phyloP scores from a whole-genome alignment of 306 rosid species.

The Cicer pinnatifidum region DNA sequence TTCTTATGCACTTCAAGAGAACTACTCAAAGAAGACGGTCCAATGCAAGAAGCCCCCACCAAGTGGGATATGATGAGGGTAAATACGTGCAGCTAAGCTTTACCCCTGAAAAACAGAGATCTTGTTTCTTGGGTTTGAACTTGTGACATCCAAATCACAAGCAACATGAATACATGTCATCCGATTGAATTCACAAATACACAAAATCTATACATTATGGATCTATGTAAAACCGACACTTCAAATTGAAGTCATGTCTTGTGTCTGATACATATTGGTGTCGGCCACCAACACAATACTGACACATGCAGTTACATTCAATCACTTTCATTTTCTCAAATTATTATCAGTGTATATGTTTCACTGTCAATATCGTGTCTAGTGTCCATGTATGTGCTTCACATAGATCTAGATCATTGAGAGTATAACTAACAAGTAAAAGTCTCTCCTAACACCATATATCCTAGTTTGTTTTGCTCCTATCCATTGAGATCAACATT shows the following conservation, averaged over 20 bases:
- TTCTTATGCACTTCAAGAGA: not conserved
- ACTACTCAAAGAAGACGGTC: not conserved
- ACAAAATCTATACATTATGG: conserved; percentile 6
- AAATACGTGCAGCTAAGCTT: not conserved
- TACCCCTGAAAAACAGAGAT: not conserved
- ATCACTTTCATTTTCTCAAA: not conserved
- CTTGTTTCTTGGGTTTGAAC: not conserved
- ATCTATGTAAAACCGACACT: not conserved
- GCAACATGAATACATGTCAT: conserved; percentile 16
- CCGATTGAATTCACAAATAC: conserved; percentile 13
- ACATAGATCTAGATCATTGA: not conserved
- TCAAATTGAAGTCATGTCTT: not conserved
- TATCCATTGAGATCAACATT: no score
- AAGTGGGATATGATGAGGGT: not conserved
- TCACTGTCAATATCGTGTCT: not conserved
- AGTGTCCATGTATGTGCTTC: not conserved
- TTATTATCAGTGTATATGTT: not conserved
- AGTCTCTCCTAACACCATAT: no score
- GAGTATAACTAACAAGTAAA: not conserved
- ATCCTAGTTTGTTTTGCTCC: not conserved
- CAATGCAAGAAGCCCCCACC: not conserved
- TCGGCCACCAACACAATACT: not conserved
- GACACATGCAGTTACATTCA: not conserved
- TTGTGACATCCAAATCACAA: not conserved
- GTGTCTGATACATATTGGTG: not conserved